Percentiles rank a stretch among this genome's conserved stretches.
Conservation (phyloP, 352 stramenopile genomes). For the Elongisporangium undulatum region DNA sequence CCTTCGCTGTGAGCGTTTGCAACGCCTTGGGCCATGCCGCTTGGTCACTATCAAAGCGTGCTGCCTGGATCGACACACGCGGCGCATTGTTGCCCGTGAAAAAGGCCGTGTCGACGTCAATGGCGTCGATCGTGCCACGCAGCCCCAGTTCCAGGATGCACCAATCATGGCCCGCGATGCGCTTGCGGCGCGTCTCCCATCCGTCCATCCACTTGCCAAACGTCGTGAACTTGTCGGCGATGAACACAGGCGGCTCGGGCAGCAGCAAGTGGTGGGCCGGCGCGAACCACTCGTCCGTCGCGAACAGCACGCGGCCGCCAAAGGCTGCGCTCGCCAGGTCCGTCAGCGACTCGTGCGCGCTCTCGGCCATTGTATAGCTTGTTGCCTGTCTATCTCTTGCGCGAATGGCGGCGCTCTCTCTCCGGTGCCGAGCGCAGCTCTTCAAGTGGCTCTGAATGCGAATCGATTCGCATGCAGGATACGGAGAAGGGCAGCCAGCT, state of each 20-base stretch:
- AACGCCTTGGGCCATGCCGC: slow-evolving; percentile 30
- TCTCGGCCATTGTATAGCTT: neutral
- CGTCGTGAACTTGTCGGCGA: slow-evolving; percentile 88
- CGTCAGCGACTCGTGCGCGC: slow-evolving; percentile 33
- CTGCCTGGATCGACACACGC: slow-evolving; percentile 86
- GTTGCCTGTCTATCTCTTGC: neutral
- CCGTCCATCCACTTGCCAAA: slow-evolving; percentile 96
- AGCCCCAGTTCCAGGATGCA: slow-evolving; percentile 88
- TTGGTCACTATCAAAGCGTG: slow-evolving; percentile 37
- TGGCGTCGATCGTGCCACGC: slow-evolving; percentile 41
- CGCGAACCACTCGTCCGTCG: slow-evolving; percentile 93
- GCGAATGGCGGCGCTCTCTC: neutral
- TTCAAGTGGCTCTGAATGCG: neutral
- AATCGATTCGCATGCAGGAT: neutral
- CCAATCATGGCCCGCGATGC: slow-evolving; percentile 87
- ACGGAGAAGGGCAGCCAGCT: neutral
- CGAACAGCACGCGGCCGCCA: slow-evolving; percentile 81
- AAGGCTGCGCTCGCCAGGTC: slow-evolving; percentile 60
- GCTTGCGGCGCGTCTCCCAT: slow-evolving; percentile 93
- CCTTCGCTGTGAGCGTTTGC: slow-evolving; percentile 31
- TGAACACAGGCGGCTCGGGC: slow-evolving; percentile 76
- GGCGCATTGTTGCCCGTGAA: slow-evolving; percentile 91
- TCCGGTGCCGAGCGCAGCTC: neutral
- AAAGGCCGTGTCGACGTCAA: slow-evolving; percentile 92
- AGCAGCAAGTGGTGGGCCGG: slow-evolving; percentile 80